Evolutionary conservation across 2,329 filamentous ascomycete species (phyloP).

Genomic region (Paecilomyces sp.): DNA sequence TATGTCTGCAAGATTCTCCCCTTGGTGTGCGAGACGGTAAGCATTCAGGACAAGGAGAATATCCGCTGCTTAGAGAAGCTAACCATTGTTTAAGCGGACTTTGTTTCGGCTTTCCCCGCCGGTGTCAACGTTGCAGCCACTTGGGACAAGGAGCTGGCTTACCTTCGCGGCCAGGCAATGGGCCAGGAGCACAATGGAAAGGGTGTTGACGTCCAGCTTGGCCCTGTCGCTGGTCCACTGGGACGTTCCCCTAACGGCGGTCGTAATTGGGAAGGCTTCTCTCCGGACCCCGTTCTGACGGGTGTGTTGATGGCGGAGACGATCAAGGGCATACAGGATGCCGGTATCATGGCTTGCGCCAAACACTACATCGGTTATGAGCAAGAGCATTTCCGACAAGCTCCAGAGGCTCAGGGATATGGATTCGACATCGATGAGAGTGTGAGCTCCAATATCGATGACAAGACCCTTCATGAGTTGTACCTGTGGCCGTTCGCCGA

Average conservation of each 20-base stretch:
- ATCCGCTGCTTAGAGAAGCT: background rate
- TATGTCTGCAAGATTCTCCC: slow-evolving; percentile 86
- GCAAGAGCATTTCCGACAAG: slow-evolving; percentile 66
- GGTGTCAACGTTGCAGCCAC: slow-evolving; percentile 77
- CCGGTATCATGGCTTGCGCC: slow-evolving; percentile 74
- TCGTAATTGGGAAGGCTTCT: slow-evolving; percentile 61
- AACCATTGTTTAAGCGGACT: slow-evolving; percentile 52
- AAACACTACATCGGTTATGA: slow-evolving; percentile 72
- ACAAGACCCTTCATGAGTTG: slow-evolving; percentile 57
- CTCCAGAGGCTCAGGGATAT: slow-evolving; percentile 49
- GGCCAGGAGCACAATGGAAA: slow-evolving; percentile 68
- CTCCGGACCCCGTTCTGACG: slow-evolving; percentile 68
- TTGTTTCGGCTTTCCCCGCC: slow-evolving; percentile 71
- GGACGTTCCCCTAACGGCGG: slow-evolving; percentile 62
- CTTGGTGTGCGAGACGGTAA: slow-evolving; percentile 65
- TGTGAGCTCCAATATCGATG: slow-evolving; percentile 55
- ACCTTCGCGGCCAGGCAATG: slow-evolving; percentile 64
- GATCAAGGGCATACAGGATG: slow-evolving; percentile 72
- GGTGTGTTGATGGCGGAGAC: slow-evolving; percentile 66
- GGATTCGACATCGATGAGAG: slow-evolving; percentile 58
- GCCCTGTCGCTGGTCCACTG: slow-evolving; percentile 68
- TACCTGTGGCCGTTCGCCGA: slow-evolving; percentile 65
- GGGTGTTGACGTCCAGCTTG: slow-evolving; percentile 67
- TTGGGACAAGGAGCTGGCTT: slow-evolving; percentile 67
- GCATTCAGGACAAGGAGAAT: slow-evolving; percentile 8